Conservation (phyloP, 2,329 filamentous ascomycete genomes). For the Aspergillus tamarii region DNA sequence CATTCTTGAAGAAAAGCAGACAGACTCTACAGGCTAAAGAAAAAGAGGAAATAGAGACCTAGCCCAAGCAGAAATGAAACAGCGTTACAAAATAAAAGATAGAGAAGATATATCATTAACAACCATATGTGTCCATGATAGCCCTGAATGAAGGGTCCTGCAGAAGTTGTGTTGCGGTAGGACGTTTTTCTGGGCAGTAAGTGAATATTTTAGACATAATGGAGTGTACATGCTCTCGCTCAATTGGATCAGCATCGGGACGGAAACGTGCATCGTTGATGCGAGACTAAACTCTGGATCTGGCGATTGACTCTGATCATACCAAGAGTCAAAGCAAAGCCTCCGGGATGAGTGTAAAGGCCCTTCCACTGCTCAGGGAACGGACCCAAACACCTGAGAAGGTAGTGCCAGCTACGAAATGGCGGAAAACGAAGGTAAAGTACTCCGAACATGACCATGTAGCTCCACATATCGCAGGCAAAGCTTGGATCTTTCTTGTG, state of each 20-base stretch:
- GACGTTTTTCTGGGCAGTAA: constrained; percentile 28
- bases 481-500: background rate
- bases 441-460: constrained; percentile 32
- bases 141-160: constrained; percentile 32
- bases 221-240: constrained; percentile 25
- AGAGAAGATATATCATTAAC: constrained; percentile 6
- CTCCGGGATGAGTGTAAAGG: constrained; percentile 15
- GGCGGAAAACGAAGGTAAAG: constrained; percentile 28
- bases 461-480: constrained; percentile 31
- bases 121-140: constrained; percentile 32
- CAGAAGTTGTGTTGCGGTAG: constrained; percentile 31
- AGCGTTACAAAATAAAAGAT: constrained; percentile 1
- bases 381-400: constrained; percentile 27
- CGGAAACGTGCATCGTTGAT: constrained; percentile 16
- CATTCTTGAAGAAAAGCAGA: too few species aligned
- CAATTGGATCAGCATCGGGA: constrained; percentile 24
- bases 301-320: constrained; percentile 27
- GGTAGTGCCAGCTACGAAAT: constrained; percentile 21
- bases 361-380: constrained; percentile 32
- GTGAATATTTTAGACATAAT: constrained; percentile 30
- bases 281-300: constrained; percentile 14
- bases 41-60: background rate
- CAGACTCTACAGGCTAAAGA: too few species aligned
- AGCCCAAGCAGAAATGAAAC: background rate
- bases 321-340: constrained; percentile 30